Evolutionary conservation across 495 filamentous ascomycete species (phyloP).

Genomic region (Podospora fimiseda): DNA sequence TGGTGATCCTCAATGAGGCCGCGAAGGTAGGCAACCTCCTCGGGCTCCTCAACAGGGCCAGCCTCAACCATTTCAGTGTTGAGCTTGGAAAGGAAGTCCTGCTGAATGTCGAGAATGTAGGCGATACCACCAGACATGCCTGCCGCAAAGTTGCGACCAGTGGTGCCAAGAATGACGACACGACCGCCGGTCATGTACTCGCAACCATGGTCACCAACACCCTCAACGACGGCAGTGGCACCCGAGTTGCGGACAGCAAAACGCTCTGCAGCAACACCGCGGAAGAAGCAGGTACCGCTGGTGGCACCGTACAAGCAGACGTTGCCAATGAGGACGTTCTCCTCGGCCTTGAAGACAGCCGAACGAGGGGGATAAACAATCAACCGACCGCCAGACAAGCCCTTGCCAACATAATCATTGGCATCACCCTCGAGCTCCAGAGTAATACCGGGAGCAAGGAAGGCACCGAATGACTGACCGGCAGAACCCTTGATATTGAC

Average conservation of each 20-base stretch:
- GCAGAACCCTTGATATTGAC: conserved; percentile 98
- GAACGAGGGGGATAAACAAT: conserved; percentile 94
- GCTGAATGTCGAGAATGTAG: conserved; percentile 87
- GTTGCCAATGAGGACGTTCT: conserved; percentile 95
- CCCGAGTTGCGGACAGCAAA: conserved; percentile 98
- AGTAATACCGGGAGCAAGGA: conserved; percentile 90
- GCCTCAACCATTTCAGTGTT: conserved; percentile 99
- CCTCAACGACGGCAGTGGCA: conserved; percentile 93
- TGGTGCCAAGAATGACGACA: conserved; percentile 80
- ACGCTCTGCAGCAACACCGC: conserved; percentile 92
- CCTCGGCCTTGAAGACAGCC: conserved; percentile 93
- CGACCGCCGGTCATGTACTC: conserved; percentile 99
- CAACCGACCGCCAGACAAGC: conserved; percentile 88
- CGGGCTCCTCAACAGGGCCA: conserved; percentile 76
- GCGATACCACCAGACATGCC: conserved; percentile 99
- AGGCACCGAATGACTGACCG: conserved; percentile 96
- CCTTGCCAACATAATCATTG: conserved; percentile 99
- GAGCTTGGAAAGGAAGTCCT: conserved; percentile 90
- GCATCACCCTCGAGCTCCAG: conserved; percentile 95
- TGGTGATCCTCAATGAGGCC: conserved; percentile 97
- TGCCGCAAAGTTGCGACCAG: conserved; percentile 98
- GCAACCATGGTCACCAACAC: conserved; percentile 95
- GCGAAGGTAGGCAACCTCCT: conserved; percentile 89
- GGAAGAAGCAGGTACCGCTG: conserved; percentile 92
- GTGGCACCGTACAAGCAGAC: conserved; percentile 98